phyloP scores from a whole-genome alignment of 345 rosid species.

The Turritis glabra region DNA sequence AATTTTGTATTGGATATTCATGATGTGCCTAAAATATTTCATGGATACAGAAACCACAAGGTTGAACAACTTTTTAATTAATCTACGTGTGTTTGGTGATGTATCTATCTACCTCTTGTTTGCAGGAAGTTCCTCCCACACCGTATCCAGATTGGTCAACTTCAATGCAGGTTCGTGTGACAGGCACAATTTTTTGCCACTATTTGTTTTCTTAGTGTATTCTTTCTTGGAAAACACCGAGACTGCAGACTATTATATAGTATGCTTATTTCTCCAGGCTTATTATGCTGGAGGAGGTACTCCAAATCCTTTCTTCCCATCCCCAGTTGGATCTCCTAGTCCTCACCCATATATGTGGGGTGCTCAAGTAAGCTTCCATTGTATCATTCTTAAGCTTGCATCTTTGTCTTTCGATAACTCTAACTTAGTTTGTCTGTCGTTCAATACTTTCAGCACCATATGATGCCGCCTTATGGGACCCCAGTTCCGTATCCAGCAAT shows the following conservation, averaged over 20 bases:
- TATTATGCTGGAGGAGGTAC: slow-evolving; percentile 89
- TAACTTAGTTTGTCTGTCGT: slow-evolving; percentile 16
- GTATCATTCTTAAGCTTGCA: background rate
- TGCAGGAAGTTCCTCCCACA: slow-evolving; percentile 69
- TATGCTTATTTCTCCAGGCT: slow-evolving; percentile 55
- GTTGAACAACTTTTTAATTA: too few species aligned
- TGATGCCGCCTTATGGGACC: slow-evolving; percentile 89
- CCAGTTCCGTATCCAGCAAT: slow-evolving; percentile 92
- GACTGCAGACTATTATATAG: background rate
- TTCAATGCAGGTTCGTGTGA: slow-evolving; percentile 75
- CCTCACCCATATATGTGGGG: slow-evolving; percentile 94
- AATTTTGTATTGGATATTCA: too few species aligned
- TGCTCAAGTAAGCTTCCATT: slow-evolving; percentile 64
- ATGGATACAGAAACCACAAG: too few species aligned
- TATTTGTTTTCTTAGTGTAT: background rate
- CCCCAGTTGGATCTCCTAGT: slow-evolving; percentile 83
- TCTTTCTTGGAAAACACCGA: slow-evolving; percentile 18
- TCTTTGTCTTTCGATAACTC: slow-evolving; percentile 3
- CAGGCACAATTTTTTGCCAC: slow-evolving; percentile 4
- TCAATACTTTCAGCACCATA: slow-evolving; percentile 64
- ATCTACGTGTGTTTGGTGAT: slow-evolving; percentile 2
- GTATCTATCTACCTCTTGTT: slow-evolving; percentile 7
- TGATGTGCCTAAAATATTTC: too few species aligned
- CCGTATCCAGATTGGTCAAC: slow-evolving; percentile 88
- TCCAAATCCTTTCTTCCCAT: slow-evolving; percentile 80